Evolutionary conservation across 441 rosid species (phyloP).

Genomic region (Erodium moschatum): DNA sequence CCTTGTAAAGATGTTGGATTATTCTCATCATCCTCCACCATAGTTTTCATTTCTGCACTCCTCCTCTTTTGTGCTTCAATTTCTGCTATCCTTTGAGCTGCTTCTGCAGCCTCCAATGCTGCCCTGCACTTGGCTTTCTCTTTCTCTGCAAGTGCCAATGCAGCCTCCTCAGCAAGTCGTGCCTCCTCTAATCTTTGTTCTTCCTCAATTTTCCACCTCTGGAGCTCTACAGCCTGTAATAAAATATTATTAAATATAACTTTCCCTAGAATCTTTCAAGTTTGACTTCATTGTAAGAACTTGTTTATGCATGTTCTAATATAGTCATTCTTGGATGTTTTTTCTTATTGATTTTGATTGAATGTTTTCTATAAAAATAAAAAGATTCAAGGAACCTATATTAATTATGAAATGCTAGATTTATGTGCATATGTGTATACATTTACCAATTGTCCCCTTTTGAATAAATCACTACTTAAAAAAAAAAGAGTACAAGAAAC

Average conservation of each 20-base stretch:
- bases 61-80: conserved; percentile 55
- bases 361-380: background rate
- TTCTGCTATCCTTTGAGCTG: conserved; percentile 50
- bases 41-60: conserved; percentile 44
- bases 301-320: background rate
- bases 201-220: conserved; percentile 52
- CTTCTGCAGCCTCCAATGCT: conserved; percentile 62
- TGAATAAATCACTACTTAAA: background rate
- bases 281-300: background rate
- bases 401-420: background rate
- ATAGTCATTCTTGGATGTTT: background rate
- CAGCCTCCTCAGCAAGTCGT: conserved; percentile 50
- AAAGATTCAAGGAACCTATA: background rate
- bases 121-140: conserved; percentile 58
- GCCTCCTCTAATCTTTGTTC: conserved; percentile 44
- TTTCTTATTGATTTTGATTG: background rate
- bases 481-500: background rate
- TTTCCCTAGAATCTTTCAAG: background rate
- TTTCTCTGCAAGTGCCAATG: conserved; percentile 48
- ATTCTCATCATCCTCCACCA: conserved; percentile 36
- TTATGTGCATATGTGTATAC: background rate
- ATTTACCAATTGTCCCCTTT: background rate
- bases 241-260: conserved; percentile 6
- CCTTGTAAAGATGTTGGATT: conserved; percentile 10
- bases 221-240: conserved; percentile 50